These are phyloP conservation scores for Starmerella davenportii DNA, from an alignment of 805 yeast species.

Conservation along the genomic window DNA sequence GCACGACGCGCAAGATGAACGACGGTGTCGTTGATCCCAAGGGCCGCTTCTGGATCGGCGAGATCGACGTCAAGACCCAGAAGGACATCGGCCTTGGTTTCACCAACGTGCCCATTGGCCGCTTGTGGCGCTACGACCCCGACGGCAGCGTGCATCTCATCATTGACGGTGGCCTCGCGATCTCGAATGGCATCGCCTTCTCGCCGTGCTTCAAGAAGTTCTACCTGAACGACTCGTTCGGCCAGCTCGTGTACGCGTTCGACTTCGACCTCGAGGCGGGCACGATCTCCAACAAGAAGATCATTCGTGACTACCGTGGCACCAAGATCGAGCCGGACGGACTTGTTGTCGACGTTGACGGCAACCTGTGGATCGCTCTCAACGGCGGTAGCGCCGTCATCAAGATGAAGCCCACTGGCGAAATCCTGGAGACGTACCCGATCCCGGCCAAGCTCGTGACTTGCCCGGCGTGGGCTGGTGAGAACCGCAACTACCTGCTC, in stretches of 20 bases:
- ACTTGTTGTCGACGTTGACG: constrained; percentile 16
- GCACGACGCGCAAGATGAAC: constrained; percentile 35
- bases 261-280: constrained; percentile 26
- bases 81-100: constrained; percentile 17
- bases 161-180: constrained; percentile 20
- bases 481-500: constrained; percentile 18
- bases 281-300: constrained; percentile 22
- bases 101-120: constrained; percentile 20
- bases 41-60: constrained; percentile 50
- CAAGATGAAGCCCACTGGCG: constrained; percentile 19
- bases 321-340: constrained; percentile 19
- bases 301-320: constrained; percentile 15
- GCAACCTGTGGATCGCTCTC: constrained; percentile 19
- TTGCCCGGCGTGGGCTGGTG: constrained; percentile 26
- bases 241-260: constrained; percentile 31
- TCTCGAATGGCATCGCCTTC: constrained; percentile 50
- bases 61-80: constrained; percentile 20
- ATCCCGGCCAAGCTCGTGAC: constrained; percentile 17
- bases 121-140: constrained; percentile 24
- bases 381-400: constrained; percentile 17
- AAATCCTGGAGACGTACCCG: constrained; percentile 16
- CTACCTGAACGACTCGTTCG: constrained; percentile 38
- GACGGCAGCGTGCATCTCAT: constrained; percentile 20
- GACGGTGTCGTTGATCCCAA: constrained; percentile 66
- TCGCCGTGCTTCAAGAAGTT: constrained; percentile 25